phyloP scores from a whole-genome alignment of 2,329 filamentous ascomycete genomes.

The Monilinia vaccinii-corymbosi region DNA sequence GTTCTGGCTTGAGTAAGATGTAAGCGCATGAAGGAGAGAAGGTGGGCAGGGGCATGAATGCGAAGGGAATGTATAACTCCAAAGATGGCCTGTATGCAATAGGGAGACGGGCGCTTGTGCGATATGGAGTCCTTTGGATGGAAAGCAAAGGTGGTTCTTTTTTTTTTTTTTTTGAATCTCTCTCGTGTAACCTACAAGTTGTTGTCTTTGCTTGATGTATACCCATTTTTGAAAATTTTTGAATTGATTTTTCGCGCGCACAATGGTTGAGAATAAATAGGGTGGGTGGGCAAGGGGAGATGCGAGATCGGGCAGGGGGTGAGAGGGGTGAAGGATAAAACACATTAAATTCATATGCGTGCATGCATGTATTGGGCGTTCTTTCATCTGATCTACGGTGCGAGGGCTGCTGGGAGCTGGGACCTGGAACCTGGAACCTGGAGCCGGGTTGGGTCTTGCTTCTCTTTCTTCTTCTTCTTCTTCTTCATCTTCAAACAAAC shows the following conservation, averaged over 20 bases:
- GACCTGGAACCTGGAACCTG: too few relatives aligned
- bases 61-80: not conserved
- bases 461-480: too few relatives aligned
- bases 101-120: not conserved
- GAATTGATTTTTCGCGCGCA: not conserved
- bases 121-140: not conserved
- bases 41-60: not conserved
- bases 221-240: not conserved
- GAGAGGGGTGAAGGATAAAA: not conserved
- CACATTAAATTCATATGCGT: too few relatives aligned
- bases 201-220: not conserved
- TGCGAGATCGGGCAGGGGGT: too few relatives aligned
- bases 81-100: not conserved
- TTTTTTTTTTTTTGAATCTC: not conserved
- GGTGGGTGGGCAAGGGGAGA: too few relatives aligned
- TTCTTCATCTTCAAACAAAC: too few relatives aligned
- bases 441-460: too few relatives aligned
- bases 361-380: not conserved
- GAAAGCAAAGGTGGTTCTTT: not conserved
- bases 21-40: not conserved
- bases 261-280: not conserved
- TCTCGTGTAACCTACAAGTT: not conserved
- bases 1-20: not conserved
- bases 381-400: too few relatives aligned
- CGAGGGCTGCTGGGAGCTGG: too few relatives aligned